Base-by-base conservation (phyloP, 2,329 filamentous ascomycete genomes). In the Elsinoe batatas region DNA sequence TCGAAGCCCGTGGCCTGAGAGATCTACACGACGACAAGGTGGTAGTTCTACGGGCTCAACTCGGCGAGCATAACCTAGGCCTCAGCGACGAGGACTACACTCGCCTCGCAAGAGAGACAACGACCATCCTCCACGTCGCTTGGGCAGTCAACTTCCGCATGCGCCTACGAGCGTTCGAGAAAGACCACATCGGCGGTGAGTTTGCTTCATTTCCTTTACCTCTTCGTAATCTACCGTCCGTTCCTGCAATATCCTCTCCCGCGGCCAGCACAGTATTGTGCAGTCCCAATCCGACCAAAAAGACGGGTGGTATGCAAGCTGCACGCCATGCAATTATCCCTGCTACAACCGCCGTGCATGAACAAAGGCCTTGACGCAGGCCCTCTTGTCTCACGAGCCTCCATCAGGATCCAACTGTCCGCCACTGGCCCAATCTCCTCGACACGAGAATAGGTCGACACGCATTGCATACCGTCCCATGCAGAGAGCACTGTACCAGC, bases 61-160 rank as follows among this genome's bases (percentile, higher is more conserved):
- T 84, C n/a, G 70, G 72, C 3, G 65, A 78, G 4, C 22, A 66
- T 2, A 62, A 65, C 6, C 72, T 84, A 1, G 80, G 80, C 1
- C 67, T 84, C 1, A 62, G 68, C 3, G 57, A 64, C 1, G 62
- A 68, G 0, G 62, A 68, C 5, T 78, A 79, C 62, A 57, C 66
- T 1, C 58, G 64, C 2, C 63, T 83, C 1, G 68, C 70, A 0
- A 59, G 60, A 2, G 68, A 76, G 56, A 67, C 73, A 1, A 78
- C 76, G 1, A 65, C 74, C 1, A 71, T 88, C 15, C 75, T 87
- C 55, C 82, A 85, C 64, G 73, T 81, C 6, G 81, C 81, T 17
- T 85, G 82, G 82, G 73, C 77, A 1, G 82, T 85, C 15, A 84
- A 85, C 66, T 85, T 85, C 69, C 77, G 75, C 22, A 70, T 81